Evolutionary conservation across 768 basidiomycete species (phyloP).

Genomic region (Agrocybe chaxingu): DNA sequence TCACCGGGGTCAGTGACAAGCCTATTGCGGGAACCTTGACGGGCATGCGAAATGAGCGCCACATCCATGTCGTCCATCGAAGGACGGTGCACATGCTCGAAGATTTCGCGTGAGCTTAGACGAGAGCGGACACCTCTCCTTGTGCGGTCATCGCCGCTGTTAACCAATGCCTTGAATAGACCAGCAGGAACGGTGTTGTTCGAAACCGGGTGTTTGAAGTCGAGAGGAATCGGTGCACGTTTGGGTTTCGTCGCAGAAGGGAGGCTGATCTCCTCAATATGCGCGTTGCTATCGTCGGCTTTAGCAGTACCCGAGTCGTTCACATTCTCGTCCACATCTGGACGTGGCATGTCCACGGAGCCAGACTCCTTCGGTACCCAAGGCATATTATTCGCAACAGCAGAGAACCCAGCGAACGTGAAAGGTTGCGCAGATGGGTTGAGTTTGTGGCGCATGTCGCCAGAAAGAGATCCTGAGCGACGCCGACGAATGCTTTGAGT

Average conservation of each 20-base stretch:
- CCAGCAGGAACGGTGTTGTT: slow-evolving; percentile 83
- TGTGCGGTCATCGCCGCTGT: slow-evolving; percentile 59
- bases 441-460: slow-evolving; percentile 22
- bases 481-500: slow-evolving; percentile 48
- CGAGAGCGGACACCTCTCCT: slow-evolving; percentile 73
- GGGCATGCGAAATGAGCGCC: slow-evolving; percentile 55
- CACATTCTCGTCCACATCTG: slow-evolving; percentile 13
- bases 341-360: background rate
- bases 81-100: slow-evolving; percentile 62
- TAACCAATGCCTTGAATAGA: slow-evolving; percentile 76
- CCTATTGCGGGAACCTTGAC: slow-evolving; percentile 39
- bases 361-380: slow-evolving; percentile 17
- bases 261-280: slow-evolving; percentile 24
- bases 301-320: slow-evolving; percentile 35
- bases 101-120: slow-evolving; percentile 70
- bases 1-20: slow-evolving; percentile 58
- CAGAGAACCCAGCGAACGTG: slow-evolving; percentile 64
- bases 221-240: slow-evolving; percentile 73
- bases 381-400: slow-evolving; percentile 29
- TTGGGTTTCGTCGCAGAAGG: slow-evolving; percentile 36
- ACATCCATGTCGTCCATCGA: slow-evolving; percentile 78
- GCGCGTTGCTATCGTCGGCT: slow-evolving; percentile 23
- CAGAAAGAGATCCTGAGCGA: slow-evolving; percentile 30
- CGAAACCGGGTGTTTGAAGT: slow-evolving; percentile 56
- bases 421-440: slow-evolving; percentile 57